A percentile compares a stretch with the other conserved stretches of the same genome.
phyloP scores from a whole-genome alignment of 2,329 filamentous ascomycete genomes.

The Capronia epimyces region DNA sequence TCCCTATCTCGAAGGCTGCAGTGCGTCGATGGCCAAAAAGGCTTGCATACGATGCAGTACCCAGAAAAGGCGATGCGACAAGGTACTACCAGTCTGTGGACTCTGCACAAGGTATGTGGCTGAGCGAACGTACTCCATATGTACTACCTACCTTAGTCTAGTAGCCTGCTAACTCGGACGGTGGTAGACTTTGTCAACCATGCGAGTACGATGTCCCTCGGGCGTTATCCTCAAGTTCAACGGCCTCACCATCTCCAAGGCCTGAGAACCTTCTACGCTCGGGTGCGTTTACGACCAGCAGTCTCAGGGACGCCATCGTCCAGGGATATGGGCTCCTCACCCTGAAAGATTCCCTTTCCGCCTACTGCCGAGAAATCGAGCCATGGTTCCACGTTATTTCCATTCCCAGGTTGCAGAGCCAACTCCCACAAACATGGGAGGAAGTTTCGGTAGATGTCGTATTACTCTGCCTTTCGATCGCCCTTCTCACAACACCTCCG shows the following conservation, averaged over 20 bases:
- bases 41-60: slow-evolving; percentile 9
- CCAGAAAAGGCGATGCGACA: slow-evolving; percentile 9
- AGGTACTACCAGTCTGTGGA: slow-evolving; percentile 1
- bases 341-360: not conserved
- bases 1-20: too few species aligned
- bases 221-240: not conserved
- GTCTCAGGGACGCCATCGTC: slow-evolving; percentile 2
- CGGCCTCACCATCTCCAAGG: not conserved
- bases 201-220: not conserved
- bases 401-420: not conserved
- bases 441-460: not conserved
- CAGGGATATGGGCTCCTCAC: not conserved
- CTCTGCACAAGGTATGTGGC: slow-evolving; percentile 7
- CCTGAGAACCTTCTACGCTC: not conserved
- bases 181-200: not conserved
- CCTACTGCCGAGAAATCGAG: not conserved
- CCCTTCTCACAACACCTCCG: slow-evolving; percentile 1
- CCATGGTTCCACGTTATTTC: slow-evolving; percentile 7
- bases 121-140: not conserved
- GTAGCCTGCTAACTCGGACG: not conserved
- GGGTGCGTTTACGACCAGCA: too few species aligned
- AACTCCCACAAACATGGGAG: not conserved
- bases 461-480: not conserved
- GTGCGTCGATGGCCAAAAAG: slow-evolving; percentile 2
- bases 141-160: not conserved